phyloP scores from a whole-genome alignment of 2,329 filamentous ascomycete genomes.

The Colletotrichum tropicicola region DNA sequence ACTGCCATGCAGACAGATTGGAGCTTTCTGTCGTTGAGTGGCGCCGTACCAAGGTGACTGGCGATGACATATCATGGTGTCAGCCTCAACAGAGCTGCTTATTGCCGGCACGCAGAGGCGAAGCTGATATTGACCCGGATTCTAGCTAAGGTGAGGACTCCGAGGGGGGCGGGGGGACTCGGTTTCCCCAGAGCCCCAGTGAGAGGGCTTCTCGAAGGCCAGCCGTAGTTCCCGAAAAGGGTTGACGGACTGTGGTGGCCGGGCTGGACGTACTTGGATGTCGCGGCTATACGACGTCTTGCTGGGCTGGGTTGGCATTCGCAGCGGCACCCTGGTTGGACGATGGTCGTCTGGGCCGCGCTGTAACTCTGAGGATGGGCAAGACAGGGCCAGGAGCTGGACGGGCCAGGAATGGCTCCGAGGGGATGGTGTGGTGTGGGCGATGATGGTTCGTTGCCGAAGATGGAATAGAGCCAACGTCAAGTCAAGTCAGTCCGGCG shows the following conservation, averaged over 20 bases:
- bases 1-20: neutral
- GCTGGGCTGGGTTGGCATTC: neutral
- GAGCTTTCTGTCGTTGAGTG: neutral
- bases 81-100: neutral
- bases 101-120: too few species aligned
- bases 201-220: slow-evolving; percentile 5
- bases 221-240: slow-evolving; percentile 9
- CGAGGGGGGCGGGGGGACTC: neutral
- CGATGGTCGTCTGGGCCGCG: neutral
- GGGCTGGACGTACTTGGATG: neutral
- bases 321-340: neutral
- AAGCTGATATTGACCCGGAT: neutral
- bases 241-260: neutral
- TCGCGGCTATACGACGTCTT: slow-evolving; percentile 5
- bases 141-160: neutral
- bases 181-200: neutral
- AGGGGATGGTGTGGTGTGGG: slow-evolving; percentile 2
- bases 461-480: neutral
- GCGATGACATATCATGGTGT: neutral
- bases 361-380: slow-evolving; percentile 7
- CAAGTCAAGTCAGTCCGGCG: slow-evolving; percentile 8
- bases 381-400: neutral
- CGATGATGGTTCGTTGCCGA: neutral
- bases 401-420: slow-evolving; percentile 9
- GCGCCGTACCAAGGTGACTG: neutral